Base-by-base conservation (phyloP, 805 yeast species). In the Spathaspora passalidarum region DNA sequence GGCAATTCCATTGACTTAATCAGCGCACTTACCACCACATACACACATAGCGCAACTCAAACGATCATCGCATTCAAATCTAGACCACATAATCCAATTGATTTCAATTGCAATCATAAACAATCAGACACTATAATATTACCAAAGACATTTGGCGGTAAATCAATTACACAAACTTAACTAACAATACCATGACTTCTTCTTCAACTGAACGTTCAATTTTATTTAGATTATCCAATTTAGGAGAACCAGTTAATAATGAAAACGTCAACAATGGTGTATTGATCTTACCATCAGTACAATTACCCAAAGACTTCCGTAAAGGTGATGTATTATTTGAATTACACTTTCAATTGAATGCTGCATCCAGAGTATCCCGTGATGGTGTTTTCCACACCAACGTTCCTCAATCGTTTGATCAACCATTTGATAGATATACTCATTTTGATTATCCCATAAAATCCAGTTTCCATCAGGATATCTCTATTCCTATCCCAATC, bases 361-460 rank as follows among this genome's bases (percentile, higher is more conserved):
- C 96, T 2, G 88, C 96, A 9, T 77, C 92, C 5, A 76, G 79
- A 13, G 79, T 89, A 13, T 72, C 88, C 8, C 79, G 86, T 55
- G 80, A 81, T 25, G 97, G 94, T 5, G 67, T 72, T 6, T 71
- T 92, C 25, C 79, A 84, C 80, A 81, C 88, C 40, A 91, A 91
- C 63, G 77, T 82, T 11, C 95, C 96, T 1, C 69, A 73, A 2
- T 55, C 59, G 14, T 49, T 55, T 4, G 52, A 54, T 3, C 63
- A 67, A 2, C 57, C 53, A 8, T 91, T 86, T 56, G 72, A 78
- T 13, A 75, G 97, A 50, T 61, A 73, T 37, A 71, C 66, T 42
- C 88, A 78, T 61, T 71, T 75, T 50, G 74, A 79, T 38, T 72
- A 72, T 46, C 60, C 74, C 36, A 73, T 85, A 45, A 67, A 68